Base-by-base conservation (phyloP, 2,329 filamentous ascomycete species). In the Lecanicillium sp. region DNA sequence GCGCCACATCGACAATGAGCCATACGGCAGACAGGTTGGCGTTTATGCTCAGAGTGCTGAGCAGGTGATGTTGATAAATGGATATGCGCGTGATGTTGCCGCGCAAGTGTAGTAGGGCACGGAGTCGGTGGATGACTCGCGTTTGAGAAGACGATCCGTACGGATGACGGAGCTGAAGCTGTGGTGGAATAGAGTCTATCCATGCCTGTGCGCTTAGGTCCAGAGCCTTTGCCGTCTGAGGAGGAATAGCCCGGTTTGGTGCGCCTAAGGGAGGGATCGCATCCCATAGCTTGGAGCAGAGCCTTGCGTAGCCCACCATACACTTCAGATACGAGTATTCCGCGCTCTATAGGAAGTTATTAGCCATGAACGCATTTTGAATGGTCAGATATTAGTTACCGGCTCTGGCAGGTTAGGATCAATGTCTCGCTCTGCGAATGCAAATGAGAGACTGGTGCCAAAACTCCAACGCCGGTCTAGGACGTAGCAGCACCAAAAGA, bases 401-500 rank as follows among this genome's bases (percentile, higher is more conserved):
- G 65, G 65, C 37, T 70, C 61, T 0, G 66, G 66, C 1, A 72
- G 46, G 28, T 64, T 61, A 0, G 67, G 64, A 36, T 73, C 69
- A 42, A 73, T 66, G 35, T 72, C 69, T 0, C 61, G 59, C 38
- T 72, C 68, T 10, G 67, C 57, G 4, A 73, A 57, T 0, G 63
- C 62, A 45, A 71, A 72, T 0, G 69, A 68, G 15, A 72, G 47
- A 11, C 69, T 68, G 0, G 68, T 72, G 2, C 69, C 69, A 25
- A 73, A 70, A 9, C 67, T 71, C 65, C 68, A 74, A 17, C 69
- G 63, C 1, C 68, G 64, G 36, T 73, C 70, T 1, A 74, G 59
- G 0, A 69, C 64, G 39, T 72, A 73, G 14, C 71, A 65, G 20
- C 62, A 68, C 68, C 69, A 74, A 43, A 72, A 73, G 0, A 72